Evolutionary conservation across 139 green algal genomes (phyloP), one percentile per base, ranked within the genome.

Genomic region (Bryopsis sp.): DNA sequence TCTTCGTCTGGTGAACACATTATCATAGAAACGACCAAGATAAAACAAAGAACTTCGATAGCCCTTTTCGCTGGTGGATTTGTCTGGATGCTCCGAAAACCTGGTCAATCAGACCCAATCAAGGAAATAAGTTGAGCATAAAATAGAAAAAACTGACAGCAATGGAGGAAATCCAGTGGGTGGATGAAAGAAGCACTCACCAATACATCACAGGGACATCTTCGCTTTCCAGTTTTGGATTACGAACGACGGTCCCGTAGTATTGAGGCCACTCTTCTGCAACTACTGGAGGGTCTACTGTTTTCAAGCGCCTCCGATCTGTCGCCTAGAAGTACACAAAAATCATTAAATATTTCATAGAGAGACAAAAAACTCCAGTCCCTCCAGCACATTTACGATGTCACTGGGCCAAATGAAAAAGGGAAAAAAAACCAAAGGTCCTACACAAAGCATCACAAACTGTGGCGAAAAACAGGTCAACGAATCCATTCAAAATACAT

Each of bases 11-110:
- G 47, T 60, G 6, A 74, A 46, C 8, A 88, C 58, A 69, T 79
- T 82, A 63, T 92, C 86, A 58, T 91, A 90, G 36, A 89, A 86
- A 19, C 48, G 47, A 3, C 79, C 81, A 48, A 83, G 71, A 48
- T 79, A 82, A 47, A 66, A 76, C 0, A 90, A 1, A 1, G 72
- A 80, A 64, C 70, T 76, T 19, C 48, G 47, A 1, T 48, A 60
- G 15, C 64, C 73, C 7, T 73, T 59, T 11, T 47, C 6, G 31
- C 58, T 82, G 3, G 67, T 76, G 1, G 78, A 68, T 1, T 54
- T 73, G 19, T 60, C 58, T 7, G 38, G 39, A 67, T 89, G 66
- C 22, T 79, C 3, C 19, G 24, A 39, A 43, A 48, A 67, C 54
- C 54, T 63, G n/a, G n/a, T 33, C 15, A 29, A n/a, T 63, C 11